Evolutionary conservation across 116 monocot genomes (phyloP).

Genomic region (Iris pallida): DNA sequence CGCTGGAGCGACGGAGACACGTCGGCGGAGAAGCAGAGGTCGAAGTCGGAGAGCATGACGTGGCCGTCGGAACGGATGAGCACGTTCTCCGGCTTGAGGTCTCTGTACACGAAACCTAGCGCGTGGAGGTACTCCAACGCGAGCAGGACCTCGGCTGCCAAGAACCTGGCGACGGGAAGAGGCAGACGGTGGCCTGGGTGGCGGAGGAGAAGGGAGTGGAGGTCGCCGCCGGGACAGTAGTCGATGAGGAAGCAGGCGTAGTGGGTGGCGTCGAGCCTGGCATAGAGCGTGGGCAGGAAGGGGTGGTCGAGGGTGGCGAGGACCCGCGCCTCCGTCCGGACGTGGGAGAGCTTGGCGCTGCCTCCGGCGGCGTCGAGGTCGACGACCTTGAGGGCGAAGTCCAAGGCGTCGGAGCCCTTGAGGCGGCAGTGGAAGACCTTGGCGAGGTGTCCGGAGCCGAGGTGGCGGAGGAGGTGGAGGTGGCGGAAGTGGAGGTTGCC

Average conservation of each 20-base stretch:
- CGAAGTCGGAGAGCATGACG: slow-evolving; percentile 95
- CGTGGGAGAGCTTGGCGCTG: slow-evolving; percentile 36
- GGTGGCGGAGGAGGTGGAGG: slow-evolving; percentile 62
- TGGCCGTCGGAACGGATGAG: slow-evolving; percentile 80
- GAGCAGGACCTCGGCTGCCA: slow-evolving; percentile 78
- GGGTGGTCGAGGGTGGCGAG: slow-evolving; percentile 79
- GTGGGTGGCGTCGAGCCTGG: slow-evolving; percentile 65
- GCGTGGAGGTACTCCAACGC: slow-evolving; percentile 87
- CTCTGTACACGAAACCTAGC: slow-evolving; percentile 77
- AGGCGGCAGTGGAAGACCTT: slow-evolving; percentile 89
- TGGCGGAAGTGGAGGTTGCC: slow-evolving; percentile 57
- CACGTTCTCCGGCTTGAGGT: slow-evolving; percentile 91
- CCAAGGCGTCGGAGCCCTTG: slow-evolving; percentile 32
- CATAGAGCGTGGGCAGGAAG: slow-evolving; percentile 84
- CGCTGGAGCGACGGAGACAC: slow-evolving; percentile 30
- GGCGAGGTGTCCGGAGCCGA: slow-evolving; percentile 83
- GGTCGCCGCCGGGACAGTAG: slow-evolving; percentile 82
- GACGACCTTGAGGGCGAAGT: slow-evolving; percentile 86
- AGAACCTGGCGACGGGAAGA: slow-evolving; percentile 49
- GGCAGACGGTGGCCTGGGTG: slow-evolving; percentile 49
- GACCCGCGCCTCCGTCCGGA: slow-evolving; percentile 39
- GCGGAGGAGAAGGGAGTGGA: slow-evolving; percentile 66
- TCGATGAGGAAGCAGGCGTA: slow-evolving; percentile 87
- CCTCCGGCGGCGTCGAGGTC: slow-evolving; percentile 42
- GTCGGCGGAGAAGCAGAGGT: slow-evolving; percentile 64